phyloP scores from a whole-genome alignment of 805 yeast species.

The Kuraishia piskuri region DNA sequence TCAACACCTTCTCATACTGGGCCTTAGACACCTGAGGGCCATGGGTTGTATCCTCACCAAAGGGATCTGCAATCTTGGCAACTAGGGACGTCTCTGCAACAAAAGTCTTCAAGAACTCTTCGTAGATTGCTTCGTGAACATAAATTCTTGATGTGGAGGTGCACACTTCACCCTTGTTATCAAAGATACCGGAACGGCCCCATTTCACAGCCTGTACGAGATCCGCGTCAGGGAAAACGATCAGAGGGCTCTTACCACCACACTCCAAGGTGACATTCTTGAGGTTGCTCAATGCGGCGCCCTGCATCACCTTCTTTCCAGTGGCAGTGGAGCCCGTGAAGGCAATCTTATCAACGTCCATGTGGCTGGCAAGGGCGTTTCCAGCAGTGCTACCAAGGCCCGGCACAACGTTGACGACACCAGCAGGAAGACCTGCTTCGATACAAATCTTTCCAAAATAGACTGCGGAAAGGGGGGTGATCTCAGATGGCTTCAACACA shows the following conservation, averaged over 20 bases:
- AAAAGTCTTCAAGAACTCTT: constrained; percentile 29
- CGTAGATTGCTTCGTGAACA: constrained; percentile 33
- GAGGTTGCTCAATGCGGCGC: constrained; percentile 48
- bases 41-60: constrained; percentile 54
- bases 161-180: constrained; percentile 40
- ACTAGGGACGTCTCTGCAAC: constrained; percentile 27
- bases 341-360: constrained; percentile 60
- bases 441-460: constrained; percentile 52
- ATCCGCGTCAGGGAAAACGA: constrained; percentile 44
- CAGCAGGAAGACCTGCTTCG: constrained; percentile 68
- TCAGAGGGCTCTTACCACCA: constrained; percentile 52
- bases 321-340: constrained; percentile 77
- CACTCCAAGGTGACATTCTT: constrained; percentile 54
- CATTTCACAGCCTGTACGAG: constrained; percentile 43
- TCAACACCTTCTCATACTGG: constrained; percentile 61
- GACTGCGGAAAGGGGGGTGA: constrained; percentile 67
- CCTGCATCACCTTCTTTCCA: constrained; percentile 62
- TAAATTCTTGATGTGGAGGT: constrained; percentile 38
- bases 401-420: constrained; percentile 65
- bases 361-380: constrained; percentile 55
- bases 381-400: constrained; percentile 71
- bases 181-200: constrained; percentile 37
- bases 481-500: constrained; percentile 66
- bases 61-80: constrained; percentile 59
- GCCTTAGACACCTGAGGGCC: constrained; percentile 67